phyloP scores from a whole-genome alignment of 345 rosid genomes.

The Brassica incana region DNA sequence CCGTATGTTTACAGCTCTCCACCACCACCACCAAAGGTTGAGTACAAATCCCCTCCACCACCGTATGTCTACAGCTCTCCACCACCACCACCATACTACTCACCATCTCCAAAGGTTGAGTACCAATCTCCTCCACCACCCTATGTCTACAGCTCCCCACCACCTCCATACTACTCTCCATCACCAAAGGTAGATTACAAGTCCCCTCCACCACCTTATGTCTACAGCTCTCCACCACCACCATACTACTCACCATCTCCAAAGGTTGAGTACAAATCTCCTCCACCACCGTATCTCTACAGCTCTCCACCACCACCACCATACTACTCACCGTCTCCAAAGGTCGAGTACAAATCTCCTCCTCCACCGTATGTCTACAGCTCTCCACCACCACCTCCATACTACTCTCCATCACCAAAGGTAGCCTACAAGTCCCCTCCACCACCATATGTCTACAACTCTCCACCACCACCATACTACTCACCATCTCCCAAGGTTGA shows the following conservation, averaged over 20 bases:
- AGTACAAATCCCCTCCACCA: neutral
- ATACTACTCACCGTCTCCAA: neutral
- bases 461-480: neutral
- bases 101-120: neutral
- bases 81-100: neutral
- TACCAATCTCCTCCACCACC: neutral
- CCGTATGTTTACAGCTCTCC: neutral
- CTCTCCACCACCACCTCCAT: neutral
- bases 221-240: neutral
- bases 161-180: neutral
- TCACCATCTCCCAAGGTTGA: neutral
- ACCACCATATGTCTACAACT: neutral
- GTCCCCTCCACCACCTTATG: neutral
- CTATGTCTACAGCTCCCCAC: neutral
- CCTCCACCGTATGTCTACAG: neutral
- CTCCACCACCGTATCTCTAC: neutral
- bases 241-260: neutral
- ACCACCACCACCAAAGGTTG: neutral
- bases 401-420: neutral
- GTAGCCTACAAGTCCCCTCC: neutral
- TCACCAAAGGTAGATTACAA: neutral
- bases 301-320: neutral
- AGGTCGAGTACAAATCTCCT: neutral
- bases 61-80: neutral
- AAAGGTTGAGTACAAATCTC: neutral